A percentile compares a stretch with the other conserved stretches of the same genome.
Conservation (phyloP, 345 rosid genomes). For the Populus nigra region DNA sequence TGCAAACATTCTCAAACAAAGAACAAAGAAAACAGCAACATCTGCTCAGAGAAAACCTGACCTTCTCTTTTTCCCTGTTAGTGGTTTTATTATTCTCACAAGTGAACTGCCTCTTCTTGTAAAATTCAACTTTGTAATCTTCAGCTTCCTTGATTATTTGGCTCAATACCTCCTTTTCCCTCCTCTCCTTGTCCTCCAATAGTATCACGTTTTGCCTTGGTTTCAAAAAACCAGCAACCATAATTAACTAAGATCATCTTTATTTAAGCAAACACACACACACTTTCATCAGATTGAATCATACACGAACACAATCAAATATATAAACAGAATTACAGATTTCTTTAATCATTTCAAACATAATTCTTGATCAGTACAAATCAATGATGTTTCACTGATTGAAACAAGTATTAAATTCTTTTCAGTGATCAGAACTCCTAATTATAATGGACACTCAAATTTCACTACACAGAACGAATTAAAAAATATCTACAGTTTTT, state of each 20-base stretch:
- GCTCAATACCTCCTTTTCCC: conserved; percentile 55
- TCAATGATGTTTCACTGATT: background rate
- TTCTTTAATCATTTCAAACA: background rate
- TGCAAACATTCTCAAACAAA: background rate
- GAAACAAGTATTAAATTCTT: background rate
- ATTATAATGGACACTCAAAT: background rate
- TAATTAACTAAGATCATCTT: background rate
- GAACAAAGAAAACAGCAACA: background rate
- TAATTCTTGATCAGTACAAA: background rate
- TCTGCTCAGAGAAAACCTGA: conserved; percentile 11
- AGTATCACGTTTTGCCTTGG: conserved; percentile 57
- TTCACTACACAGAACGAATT: background rate
- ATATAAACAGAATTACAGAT: background rate
- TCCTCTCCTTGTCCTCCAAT: conserved; percentile 81
- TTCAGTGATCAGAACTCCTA: background rate
- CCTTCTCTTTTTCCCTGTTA: conserved; percentile 82
- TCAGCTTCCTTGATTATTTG: conserved; percentile 63
- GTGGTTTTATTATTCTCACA: conserved; percentile 55
- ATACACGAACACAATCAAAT: background rate
- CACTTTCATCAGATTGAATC: background rate
- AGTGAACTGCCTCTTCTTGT: conserved; percentile 51
- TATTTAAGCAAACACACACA: background rate
- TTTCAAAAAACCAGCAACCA: conserved; percentile 3
- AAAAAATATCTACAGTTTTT: background rate
- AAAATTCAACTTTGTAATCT: conserved; percentile 59